Base-by-base conservation (phyloP, 148 eudicot genomes). In the Vaccinium darrowii region DNA sequence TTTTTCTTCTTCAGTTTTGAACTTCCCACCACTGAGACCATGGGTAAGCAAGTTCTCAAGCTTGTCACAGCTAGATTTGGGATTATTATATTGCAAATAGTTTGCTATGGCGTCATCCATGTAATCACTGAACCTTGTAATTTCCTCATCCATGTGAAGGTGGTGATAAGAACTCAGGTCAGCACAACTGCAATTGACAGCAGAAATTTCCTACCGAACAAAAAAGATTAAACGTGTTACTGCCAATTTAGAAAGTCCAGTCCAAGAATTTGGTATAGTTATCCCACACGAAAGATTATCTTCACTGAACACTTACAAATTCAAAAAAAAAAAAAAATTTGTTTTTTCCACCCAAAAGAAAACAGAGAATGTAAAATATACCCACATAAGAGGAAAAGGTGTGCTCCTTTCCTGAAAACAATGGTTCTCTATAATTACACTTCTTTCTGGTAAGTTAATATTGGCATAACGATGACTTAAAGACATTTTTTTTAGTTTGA, bases 21-120 rank as follows among this genome's bases (percentile, higher is more conserved):
- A 57, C 43, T 79, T 81, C 62, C 54, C 89, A 83, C 72, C 54
- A 49, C 30, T n/a, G 52, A 84, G 21, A 39, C 88, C 87, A 53
- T 83, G 84, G 13, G 49, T 62, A 60, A 94, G 91, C 84, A 93
- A 81, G 57, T 81, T 76, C 84, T 94, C 93, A 18, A 94, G 91
- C 90, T 94, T 93, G 58, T 88, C 81, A 84, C 92, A 91, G 71
- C 94, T 92, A 82, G 89, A 83, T 74, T 77, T 80, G 58, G 98
- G 91, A 86, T 90, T 84, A 76, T 82, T 83, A 51, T 58, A 72
- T 62, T 85, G 86, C 85, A 92, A 77, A 81, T 90, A 94, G 39
- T 92, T 93, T n/a, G 80, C 73, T 67, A 92, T 84, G 30, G 89
- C 88, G 72, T 87, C 86, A 69, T 90, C 88, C 21, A 91, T 50